Evolutionary conservation across 2,329 filamentous ascomycete genomes (phyloP).

Genomic region (Diaporthe batatas): DNA sequence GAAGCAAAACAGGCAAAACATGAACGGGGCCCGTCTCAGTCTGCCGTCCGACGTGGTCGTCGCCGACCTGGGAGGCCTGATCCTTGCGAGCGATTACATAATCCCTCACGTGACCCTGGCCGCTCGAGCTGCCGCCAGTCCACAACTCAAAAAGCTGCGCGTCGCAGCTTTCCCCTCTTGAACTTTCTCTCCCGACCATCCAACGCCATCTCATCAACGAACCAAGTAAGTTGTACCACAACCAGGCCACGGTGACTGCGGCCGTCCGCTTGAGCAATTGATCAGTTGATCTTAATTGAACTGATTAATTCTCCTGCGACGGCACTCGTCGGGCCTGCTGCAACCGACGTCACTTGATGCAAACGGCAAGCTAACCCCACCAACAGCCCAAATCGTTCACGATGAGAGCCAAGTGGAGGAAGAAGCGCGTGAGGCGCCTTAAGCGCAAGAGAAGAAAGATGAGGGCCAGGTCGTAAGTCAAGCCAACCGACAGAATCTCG

Average conservation of each 20-base stretch:
- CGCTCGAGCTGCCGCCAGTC: background rate
- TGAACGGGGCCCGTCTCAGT: background rate
- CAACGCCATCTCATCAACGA: constrained; percentile 60
- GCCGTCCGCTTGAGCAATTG: constrained; percentile 11
- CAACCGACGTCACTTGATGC: constrained; percentile 33
- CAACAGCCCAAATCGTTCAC: constrained; percentile 61
- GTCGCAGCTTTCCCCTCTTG: constrained; percentile 47
- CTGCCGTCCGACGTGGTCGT: background rate
- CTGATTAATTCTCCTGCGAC: constrained; percentile 30
- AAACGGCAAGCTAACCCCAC: constrained; percentile 43
- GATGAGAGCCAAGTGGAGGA: constrained; percentile 99
- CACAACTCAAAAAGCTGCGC: constrained; percentile 39
- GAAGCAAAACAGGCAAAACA: background rate
- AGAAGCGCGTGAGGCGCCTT: constrained; percentile 99
- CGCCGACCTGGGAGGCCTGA: background rate
- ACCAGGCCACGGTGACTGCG: background rate
- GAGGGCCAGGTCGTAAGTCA: constrained; percentile 92
- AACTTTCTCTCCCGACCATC: constrained; percentile 57
- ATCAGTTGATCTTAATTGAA: constrained; percentile 4
- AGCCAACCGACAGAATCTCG: background rate
- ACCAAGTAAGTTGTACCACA: constrained; percentile 51
- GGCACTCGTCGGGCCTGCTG: constrained; percentile 22
- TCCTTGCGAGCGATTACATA: constrained; percentile 8
- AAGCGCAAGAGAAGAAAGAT: constrained; percentile 99
- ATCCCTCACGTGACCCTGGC: background rate